Conservation (phyloP, 129 eudicot species). For the Flaveria sonorensis region DNA sequence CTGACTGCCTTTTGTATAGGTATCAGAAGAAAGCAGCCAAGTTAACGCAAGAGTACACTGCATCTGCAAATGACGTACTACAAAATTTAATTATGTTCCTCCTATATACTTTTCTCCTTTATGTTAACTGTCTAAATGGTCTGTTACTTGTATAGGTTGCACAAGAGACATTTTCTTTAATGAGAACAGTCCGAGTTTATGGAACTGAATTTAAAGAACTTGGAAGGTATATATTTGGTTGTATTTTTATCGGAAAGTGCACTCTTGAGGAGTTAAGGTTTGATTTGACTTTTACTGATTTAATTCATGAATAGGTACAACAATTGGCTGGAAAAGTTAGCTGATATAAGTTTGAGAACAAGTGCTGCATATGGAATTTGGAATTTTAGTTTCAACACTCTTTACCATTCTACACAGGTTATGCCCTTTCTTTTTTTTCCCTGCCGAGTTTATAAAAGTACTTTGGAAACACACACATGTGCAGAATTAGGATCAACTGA, state of each 20-base stretch:
- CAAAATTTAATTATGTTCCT: conserved; percentile 9
- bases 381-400: conserved; percentile 91
- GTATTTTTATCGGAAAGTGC: not conserved
- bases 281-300: conserved; percentile 12
- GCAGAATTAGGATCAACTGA: conserved; percentile 4
- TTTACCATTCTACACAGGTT: conserved; percentile 98
- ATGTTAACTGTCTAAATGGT: conserved; percentile 10
- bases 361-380: conserved; percentile 98
- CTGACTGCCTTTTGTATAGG: conserved; percentile 47
- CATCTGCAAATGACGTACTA: conserved; percentile 93
- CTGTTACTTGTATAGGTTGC: conserved; percentile 64
- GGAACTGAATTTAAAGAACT: conserved; percentile 91
- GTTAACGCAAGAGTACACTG: conserved; percentile 82
- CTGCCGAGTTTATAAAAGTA: not conserved
- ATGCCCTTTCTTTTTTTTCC: conserved; percentile 28
- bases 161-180: conserved; percentile 92
- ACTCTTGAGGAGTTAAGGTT: conserved; percentile 4
- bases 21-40: conserved; percentile 98
- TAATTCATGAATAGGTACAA: conserved; percentile 53
- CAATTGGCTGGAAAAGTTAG: conserved; percentile 81
- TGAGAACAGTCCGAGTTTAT: conserved; percentile 98
- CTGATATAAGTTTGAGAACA: conserved; percentile 79
- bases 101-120: not conserved
- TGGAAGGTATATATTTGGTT: conserved; percentile 52
- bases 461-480: not conserved